Percentiles rank a stretch among this genome's conserved stretches.
Evolutionary conservation across 495 filamentous ascomycete species (phyloP).

Genomic region (Pseudoneurospora amorphoporcata): DNA sequence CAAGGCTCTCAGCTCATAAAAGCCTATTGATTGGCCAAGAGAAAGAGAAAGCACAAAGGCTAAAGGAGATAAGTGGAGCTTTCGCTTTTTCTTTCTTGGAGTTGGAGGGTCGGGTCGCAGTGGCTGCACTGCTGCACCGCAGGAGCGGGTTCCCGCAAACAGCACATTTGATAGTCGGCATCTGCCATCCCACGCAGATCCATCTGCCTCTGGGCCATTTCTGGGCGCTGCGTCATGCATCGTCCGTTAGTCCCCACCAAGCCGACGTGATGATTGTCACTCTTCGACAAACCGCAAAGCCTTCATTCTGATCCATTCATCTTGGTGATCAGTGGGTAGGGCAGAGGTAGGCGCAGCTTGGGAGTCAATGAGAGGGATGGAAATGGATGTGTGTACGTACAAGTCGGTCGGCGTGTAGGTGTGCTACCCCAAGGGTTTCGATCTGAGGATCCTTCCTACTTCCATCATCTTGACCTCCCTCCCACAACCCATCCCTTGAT

Average conservation of each 20-base stretch:
- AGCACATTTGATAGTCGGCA: neutral
- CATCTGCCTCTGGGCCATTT: neutral
- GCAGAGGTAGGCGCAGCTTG: neutral
- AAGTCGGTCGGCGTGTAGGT: neutral
- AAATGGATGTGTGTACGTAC: neutral
- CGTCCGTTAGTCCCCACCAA: neutral
- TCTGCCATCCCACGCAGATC: neutral
- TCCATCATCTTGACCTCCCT: neutral
- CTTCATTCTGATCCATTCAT: neutral
- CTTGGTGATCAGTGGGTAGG: neutral
- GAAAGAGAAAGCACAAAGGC: neutral
- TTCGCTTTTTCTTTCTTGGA: neutral
- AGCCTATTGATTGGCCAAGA: neutral
- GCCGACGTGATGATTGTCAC: neutral
- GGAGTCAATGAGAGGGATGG: neutral
- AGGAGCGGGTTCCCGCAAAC: neutral
- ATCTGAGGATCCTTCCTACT: neutral
- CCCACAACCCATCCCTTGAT: neutral
- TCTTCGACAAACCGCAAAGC: neutral
- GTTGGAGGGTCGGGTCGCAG: neutral
- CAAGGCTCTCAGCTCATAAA: neutral
- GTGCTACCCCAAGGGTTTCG: neutral
- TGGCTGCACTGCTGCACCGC: neutral
- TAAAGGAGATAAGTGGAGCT: neutral
- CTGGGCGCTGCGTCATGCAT: neutral